phyloP scores from a whole-genome alignment of 495 filamentous ascomycete species.

The Amphirosellinia nigrospora region DNA sequence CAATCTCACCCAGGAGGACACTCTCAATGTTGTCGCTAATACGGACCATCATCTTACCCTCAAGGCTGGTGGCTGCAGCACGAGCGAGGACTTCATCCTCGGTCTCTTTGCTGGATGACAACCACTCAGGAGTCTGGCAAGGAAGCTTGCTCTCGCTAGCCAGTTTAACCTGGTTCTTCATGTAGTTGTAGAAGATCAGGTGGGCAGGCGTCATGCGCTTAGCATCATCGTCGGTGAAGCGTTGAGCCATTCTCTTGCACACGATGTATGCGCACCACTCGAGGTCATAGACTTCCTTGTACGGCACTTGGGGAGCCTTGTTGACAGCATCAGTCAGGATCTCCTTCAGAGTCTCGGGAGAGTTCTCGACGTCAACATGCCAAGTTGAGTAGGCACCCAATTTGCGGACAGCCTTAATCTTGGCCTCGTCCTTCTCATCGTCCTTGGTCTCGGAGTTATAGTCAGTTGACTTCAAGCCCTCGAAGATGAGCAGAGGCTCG shows the following conservation, averaged over 20 bases:
- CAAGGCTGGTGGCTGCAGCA: conserved; percentile 32
- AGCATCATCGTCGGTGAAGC: conserved; percentile 29
- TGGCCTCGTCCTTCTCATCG: conserved; percentile 26
- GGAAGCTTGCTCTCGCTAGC: conserved; percentile 31
- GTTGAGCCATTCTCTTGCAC: conserved; percentile 33
- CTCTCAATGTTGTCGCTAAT: conserved; percentile 45
- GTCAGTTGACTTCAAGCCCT: conserved; percentile 37
- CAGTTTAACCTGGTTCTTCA: conserved; percentile 34
- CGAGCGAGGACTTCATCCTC: conserved; percentile 35
- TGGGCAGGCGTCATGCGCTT: conserved; percentile 33
- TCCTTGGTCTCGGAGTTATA: conserved; percentile 27
- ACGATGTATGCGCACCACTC: conserved; percentile 38
- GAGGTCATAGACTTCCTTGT: conserved; percentile 33
- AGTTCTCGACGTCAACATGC: conserved; percentile 38
- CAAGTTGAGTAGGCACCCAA: conserved; percentile 32
- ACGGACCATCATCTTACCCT: conserved; percentile 37
- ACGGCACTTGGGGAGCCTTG: conserved; percentile 30
- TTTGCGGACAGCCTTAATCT: conserved; percentile 31
- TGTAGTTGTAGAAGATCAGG: conserved; percentile 35
- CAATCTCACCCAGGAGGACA: conserved; percentile 47
- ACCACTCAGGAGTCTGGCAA: conserved; percentile 34
- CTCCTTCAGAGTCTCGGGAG: conserved; percentile 26
- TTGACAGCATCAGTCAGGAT: conserved; percentile 27
- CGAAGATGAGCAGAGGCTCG: conserved; percentile 37
- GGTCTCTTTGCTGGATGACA: conserved; percentile 24